Percentiles rank a stretch among this genome's conserved stretches.
phyloP scores from a whole-genome alignment of 1,139 yeast genomes.

The Petasospora rhodanensis region DNA sequence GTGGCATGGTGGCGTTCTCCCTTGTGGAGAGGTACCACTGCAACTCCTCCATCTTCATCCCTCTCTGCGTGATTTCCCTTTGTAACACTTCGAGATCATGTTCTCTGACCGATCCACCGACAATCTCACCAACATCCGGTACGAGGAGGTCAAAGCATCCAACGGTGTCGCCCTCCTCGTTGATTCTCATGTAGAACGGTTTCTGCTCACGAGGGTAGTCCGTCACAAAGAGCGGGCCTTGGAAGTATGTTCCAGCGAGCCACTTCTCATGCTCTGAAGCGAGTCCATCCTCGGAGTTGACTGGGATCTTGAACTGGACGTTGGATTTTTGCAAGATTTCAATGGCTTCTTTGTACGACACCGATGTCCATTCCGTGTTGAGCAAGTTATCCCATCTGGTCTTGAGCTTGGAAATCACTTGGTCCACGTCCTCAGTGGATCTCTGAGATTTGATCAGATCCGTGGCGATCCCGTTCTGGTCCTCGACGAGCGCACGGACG shows the following conservation, averaged over 20 bases:
- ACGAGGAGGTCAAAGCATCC: slow-evolving; percentile 86
- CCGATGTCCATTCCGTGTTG: slow-evolving; percentile 53
- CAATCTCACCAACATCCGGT: slow-evolving; percentile 93
- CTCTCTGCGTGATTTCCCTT: slow-evolving; percentile 44
- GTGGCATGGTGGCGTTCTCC: slow-evolving; percentile 78
- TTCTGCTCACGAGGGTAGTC: slow-evolving; percentile 78
- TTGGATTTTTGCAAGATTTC: slow-evolving; percentile 38
- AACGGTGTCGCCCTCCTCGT: slow-evolving; percentile 51
- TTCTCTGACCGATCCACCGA: slow-evolving; percentile 93
- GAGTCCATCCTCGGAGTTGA: slow-evolving; percentile 69
- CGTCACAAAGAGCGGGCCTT: slow-evolving; percentile 81
- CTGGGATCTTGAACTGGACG: slow-evolving; percentile 30
- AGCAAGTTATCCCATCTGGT: slow-evolving; percentile 30
- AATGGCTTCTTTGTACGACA: slow-evolving; percentile 76
- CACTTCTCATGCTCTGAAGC: slow-evolving; percentile 89
- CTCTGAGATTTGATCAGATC: slow-evolving; percentile 40
- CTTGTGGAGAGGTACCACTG: slow-evolving; percentile 80
- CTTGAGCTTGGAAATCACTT: slow-evolving; percentile 24
- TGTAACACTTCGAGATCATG: slow-evolving; percentile 48
- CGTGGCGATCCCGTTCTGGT: slow-evolving; percentile 34
- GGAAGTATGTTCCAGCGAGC: slow-evolving; percentile 66
- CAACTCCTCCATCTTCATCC: slow-evolving; percentile 56
- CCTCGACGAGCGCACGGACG: slow-evolving; percentile 36
- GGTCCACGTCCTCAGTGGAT: slow-evolving; percentile 32
- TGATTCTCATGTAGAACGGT: slow-evolving; percentile 84